Evolutionary conservation across 2,329 filamentous ascomycete species (phyloP).

Genomic region (Tolypocladium sp.): DNA sequence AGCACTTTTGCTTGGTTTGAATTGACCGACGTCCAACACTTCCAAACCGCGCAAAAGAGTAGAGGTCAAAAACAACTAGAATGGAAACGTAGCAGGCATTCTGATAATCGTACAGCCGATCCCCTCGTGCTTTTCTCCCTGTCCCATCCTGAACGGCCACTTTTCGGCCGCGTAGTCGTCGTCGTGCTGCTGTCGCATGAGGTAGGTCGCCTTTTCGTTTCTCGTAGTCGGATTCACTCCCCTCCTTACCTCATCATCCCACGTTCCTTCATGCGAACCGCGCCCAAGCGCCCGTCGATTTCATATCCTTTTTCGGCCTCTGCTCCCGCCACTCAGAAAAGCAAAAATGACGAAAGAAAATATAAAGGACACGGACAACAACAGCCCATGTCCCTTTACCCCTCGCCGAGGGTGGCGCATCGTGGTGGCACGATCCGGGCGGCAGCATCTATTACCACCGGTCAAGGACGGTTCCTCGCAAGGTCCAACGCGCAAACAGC

Average conservation of each 20-base stretch:
- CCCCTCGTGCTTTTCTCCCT: slow-evolving; percentile 2
- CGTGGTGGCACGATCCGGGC: neutral
- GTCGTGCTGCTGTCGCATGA: neutral
- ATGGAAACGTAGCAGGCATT: slow-evolving; percentile 4
- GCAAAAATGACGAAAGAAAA: neutral
- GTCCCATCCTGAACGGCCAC: neutral
- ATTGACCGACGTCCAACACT: neutral
- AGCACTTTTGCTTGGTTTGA: neutral
- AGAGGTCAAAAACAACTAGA: slow-evolving; percentile 3
- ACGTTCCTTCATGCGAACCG: neutral
- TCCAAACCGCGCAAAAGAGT: neutral
- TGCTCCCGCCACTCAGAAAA: neutral
- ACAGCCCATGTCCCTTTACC: neutral
- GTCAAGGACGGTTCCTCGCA: slow-evolving; percentile 25
- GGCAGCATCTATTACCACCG: slow-evolving; percentile 22
- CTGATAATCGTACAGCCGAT: slow-evolving; percentile 11
- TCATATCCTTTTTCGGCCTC: neutral
- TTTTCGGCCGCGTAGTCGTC: neutral
- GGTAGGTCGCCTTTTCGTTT: slow-evolving; percentile 1
- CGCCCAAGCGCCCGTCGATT: neutral
- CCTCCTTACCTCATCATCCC: neutral
- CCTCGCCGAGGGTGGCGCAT: neutral
- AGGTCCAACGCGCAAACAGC: slow-evolving; percentile 4
- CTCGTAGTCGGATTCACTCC: neutral
- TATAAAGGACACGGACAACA: neutral